Evolutionary conservation across 2,329 filamentous ascomycete species (phyloP).

Genomic region (Aspergillus neotritici): DNA sequence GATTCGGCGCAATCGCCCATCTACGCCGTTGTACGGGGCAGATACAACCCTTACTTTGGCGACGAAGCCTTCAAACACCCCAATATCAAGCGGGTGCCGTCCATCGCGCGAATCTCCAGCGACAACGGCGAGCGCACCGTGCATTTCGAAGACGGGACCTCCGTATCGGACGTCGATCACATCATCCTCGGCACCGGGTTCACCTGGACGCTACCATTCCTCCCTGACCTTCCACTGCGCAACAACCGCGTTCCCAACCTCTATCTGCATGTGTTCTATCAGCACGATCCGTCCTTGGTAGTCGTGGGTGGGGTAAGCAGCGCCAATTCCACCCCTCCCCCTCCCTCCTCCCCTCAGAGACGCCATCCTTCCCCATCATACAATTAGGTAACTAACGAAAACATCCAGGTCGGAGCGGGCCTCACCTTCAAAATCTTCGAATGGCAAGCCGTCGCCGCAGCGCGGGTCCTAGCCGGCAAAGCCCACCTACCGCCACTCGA

Average conservation of each 20-base stretch:
- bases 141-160: conserved; percentile 51
- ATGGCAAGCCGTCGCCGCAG: conserved; percentile 60
- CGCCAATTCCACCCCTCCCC: neutral
- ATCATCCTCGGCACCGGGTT: conserved; percentile 65
- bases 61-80: conserved; percentile 58
- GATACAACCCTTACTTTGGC: conserved; percentile 52
- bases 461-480: conserved; percentile 53
- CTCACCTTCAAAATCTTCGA: conserved; percentile 65
- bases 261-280: conserved; percentile 36
- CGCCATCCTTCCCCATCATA: no score
- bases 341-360: neutral
- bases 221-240: conserved; percentile 43
- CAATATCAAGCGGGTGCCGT: conserved; percentile 25
- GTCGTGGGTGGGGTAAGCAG: conserved; percentile 44
- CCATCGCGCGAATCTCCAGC: conserved; percentile 31
- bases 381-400: conserved; percentile 5
- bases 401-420: conserved; percentile 30
- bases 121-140: conserved; percentile 46
- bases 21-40: conserved; percentile 51
- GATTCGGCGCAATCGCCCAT: conserved; percentile 45
- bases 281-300: conserved; percentile 26
- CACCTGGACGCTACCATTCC: conserved; percentile 58
- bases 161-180: conserved; percentile 51
- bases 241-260: conserved; percentile 33
- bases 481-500: conserved; percentile 45